Evolutionary conservation across 768 basidiomycete genomes (phyloP).

Genomic region (Lentinula sp.): DNA sequence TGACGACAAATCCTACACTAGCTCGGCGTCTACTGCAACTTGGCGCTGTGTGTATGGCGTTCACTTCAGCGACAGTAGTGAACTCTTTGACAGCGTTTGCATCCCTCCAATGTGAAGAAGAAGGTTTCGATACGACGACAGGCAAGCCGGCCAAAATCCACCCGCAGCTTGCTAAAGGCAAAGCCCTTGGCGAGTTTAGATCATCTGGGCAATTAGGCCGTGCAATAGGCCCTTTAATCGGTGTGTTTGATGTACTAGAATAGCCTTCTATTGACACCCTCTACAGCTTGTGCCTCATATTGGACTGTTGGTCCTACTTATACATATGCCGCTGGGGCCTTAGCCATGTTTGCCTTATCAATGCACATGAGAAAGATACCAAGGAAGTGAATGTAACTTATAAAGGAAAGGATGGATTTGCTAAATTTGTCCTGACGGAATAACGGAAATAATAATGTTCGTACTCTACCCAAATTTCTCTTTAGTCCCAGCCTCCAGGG

Average conservation of each 20-base stretch:
- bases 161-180: conserved; percentile 74
- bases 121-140: conserved; percentile 43
- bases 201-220: conserved; percentile 94
- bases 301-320: conserved; percentile 82
- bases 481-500: not conserved
- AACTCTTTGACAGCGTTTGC: conserved; percentile 89
- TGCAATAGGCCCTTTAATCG: conserved; percentile 88
- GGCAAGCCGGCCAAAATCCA: conserved; percentile 51
- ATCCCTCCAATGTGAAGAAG: conserved; percentile 85
- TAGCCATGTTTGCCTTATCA: conserved; percentile 60
- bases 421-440: not conserved
- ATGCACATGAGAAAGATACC: conserved; percentile 48
- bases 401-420: conserved; percentile 3
- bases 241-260: conserved; percentile 30
- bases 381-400: conserved; percentile 23
- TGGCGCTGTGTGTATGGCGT: conserved; percentile 84
- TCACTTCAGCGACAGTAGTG: conserved; percentile 94
- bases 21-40: conserved; percentile 51
- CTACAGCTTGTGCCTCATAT: conserved; percentile 74
- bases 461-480: not conserved
- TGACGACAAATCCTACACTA: conserved; percentile 30
- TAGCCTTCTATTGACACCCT: not conserved
- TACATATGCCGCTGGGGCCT: conserved; percentile 63
- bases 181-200: conserved; percentile 79
- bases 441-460: not conserved